Conservation (phyloP, 2,329 filamentous ascomycete species). For the Verticillium nubilum region DNA sequence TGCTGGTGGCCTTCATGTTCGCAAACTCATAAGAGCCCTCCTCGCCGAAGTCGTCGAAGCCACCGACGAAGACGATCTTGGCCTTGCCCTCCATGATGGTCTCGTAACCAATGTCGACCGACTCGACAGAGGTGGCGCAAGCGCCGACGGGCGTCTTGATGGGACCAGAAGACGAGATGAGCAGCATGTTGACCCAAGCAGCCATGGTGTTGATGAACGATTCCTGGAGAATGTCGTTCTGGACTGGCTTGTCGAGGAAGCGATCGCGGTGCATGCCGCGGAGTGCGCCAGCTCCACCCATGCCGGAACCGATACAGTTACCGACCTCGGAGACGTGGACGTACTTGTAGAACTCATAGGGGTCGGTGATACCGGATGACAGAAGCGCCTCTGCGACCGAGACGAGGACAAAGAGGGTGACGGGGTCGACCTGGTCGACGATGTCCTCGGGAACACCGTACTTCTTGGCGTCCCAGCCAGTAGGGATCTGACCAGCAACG, state of each 20-base stretch:
- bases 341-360: conserved; percentile 99
- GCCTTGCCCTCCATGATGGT: conserved; percentile 99
- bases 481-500: conserved; percentile 93
- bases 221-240: conserved; percentile 98
- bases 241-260: conserved; percentile 91
- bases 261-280: conserved; percentile 98
- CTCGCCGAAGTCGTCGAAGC: conserved; percentile 98
- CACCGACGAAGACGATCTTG: conserved; percentile 93
- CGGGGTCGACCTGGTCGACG: conserved; percentile 93
- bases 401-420: conserved; percentile 91
- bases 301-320: conserved; percentile 97
- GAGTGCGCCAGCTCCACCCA: conserved; percentile 88
- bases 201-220: conserved; percentile 99
- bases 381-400: conserved; percentile 89
- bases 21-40: conserved; percentile 99
- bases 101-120: conserved; percentile 94
- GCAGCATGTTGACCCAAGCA: conserved; percentile 98
- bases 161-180: conserved; percentile 92
- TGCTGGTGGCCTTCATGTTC: conserved; percentile 99
- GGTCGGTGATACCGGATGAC: conserved; percentile 92
- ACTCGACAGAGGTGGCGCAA: conserved; percentile 95
- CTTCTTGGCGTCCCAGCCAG: conserved; percentile 92
- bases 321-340: conserved; percentile 96
- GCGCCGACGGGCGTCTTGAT: conserved; percentile 99
- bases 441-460: conserved; percentile 98